These are phyloP conservation scores for Prunus yedoensis DNA, from an alignment of 331 rosid species.

Conservation along the genomic window DNA sequence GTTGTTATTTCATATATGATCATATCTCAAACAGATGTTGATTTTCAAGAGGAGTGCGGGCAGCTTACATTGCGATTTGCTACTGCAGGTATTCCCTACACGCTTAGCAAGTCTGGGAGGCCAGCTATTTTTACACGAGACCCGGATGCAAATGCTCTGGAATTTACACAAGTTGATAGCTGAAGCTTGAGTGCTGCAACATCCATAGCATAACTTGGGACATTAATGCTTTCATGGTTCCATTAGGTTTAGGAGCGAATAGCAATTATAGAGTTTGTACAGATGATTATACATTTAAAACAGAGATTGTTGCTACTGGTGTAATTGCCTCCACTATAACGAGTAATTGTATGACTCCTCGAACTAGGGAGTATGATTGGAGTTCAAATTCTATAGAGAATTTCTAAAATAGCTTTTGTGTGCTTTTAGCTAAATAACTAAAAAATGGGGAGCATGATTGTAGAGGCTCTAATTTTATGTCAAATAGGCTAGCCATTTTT, in stretches of 20 bases:
- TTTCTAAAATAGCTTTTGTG: no score
- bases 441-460: no score
- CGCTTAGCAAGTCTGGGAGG: constrained; percentile 93
- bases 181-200: constrained; percentile 24
- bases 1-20: constrained; percentile 4
- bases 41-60: not conserved
- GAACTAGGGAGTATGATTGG: no score
- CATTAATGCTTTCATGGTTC: constrained; percentile 19
- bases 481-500: no score
- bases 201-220: not conserved
- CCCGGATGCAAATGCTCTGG: constrained; percentile 91
- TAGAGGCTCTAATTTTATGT: no score
- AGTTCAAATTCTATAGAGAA: no score
- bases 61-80: constrained; percentile 5
- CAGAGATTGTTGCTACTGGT: no score
- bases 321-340: no score
- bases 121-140: constrained; percentile 92
- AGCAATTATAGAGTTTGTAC: constrained; percentile 12
- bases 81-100: constrained; percentile 71
- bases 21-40: not conserved
- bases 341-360: no score
- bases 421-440: no score
- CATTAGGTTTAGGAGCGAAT: constrained; percentile 7
- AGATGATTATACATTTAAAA: constrained; percentile 18
- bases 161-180: constrained; percentile 75